These are phyloP conservation scores for Coniosporium tulheliwenetii DNA, from an alignment of 2,329 filamentous ascomycete genomes.

Conservation along the genomic window DNA sequence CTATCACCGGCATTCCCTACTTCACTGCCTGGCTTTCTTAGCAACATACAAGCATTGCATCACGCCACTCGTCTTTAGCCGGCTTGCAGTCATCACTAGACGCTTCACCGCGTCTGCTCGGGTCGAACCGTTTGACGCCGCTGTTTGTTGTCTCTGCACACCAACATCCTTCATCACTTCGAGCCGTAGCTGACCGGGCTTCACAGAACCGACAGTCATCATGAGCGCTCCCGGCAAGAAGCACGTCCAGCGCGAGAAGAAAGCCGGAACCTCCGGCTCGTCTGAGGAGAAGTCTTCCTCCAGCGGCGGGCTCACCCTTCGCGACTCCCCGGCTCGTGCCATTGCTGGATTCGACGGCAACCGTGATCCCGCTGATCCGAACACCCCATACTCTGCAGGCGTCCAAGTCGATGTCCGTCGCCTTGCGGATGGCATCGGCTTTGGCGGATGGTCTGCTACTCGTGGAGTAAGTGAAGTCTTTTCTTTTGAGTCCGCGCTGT, in stretches of 20 bases:
- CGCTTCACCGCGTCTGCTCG: no score
- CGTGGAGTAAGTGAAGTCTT: conserved; percentile 7
- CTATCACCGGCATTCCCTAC: no score
- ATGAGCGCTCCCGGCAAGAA: conserved; percentile 23
- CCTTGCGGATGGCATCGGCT: conserved; percentile 9
- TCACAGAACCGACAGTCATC: background rate
- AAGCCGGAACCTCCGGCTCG: conserved; percentile 9
- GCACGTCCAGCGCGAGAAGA: conserved; percentile 14
- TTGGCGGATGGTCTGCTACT: conserved; percentile 12
- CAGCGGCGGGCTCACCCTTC: background rate
- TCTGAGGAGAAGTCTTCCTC: background rate
- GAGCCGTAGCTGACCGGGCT: no score
- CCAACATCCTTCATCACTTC: no score
- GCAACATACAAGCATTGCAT: no score
- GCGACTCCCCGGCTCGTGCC: background rate
- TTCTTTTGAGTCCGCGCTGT: background rate
- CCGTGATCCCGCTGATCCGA: conserved; percentile 3
- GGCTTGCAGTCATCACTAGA: no score
- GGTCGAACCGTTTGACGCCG: no score
- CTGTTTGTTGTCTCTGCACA: no score
- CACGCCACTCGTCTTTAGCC: no score
- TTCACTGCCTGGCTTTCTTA: no score
- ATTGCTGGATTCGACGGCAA: conserved; percentile 5
- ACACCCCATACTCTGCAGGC: background rate
- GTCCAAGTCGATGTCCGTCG: conserved; percentile 8